phyloP scores from a whole-genome alignment of 2,329 filamentous ascomycete species.

The Stromatinia cepivora region DNA sequence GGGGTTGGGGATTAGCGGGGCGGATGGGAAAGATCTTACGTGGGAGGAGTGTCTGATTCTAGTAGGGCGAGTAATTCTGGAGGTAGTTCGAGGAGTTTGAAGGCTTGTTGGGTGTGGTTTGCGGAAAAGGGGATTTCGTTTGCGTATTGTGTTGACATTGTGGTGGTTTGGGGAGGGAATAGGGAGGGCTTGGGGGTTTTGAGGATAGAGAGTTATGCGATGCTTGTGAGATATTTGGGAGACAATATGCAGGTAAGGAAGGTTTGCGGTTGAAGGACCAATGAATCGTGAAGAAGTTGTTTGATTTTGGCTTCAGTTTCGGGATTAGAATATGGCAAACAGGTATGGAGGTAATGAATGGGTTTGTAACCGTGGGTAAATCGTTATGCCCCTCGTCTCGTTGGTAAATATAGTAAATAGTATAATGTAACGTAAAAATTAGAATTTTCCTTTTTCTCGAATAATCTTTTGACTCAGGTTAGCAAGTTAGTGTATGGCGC shows the following conservation, averaged over 20 bases:
- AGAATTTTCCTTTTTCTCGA: background rate
- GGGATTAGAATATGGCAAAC: too few relatives aligned
- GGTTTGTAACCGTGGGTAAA: background rate
- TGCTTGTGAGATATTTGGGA: background rate
- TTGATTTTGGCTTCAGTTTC: too few relatives aligned
- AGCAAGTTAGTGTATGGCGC: conserved; percentile 5
- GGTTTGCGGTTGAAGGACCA: too few relatives aligned
- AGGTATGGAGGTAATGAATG: too few relatives aligned
- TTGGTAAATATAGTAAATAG: too few relatives aligned
- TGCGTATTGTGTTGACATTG: conserved; percentile 39
- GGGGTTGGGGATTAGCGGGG: background rate
- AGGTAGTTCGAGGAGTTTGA: conserved; percentile 63
- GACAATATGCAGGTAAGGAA: too few relatives aligned
- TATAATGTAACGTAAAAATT: background rate
- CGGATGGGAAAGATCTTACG: conserved; percentile 43
- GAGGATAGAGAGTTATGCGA: background rate
- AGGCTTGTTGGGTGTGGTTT: conserved; percentile 50
- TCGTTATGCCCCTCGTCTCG: background rate
- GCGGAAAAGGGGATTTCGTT: conserved; percentile 54
- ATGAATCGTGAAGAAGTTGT: too few relatives aligned
- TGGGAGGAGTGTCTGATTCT: conserved; percentile 54
- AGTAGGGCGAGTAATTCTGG: conserved; percentile 57
- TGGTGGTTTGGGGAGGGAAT: background rate
- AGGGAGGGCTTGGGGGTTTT: background rate
- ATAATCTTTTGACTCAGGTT: background rate